Conservation (phyloP, 805 yeast species). For the Ogataea populi-albae region DNA sequence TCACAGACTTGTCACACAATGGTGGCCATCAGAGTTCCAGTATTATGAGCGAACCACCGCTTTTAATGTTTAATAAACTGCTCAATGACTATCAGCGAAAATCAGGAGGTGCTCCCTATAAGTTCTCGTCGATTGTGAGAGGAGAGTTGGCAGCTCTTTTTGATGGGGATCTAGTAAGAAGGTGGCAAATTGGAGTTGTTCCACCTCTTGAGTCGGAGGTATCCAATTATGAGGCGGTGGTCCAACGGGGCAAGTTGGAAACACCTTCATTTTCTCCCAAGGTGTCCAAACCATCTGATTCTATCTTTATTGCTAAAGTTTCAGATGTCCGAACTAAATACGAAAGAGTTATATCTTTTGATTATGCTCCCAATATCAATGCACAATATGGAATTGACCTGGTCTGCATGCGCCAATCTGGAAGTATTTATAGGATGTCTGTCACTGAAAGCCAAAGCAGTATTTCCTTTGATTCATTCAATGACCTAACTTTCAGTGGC, state of each 20-base stretch:
- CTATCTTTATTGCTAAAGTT: conserved; percentile 72
- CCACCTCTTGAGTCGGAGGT: conserved; percentile 36
- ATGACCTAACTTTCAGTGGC: conserved; percentile 61
- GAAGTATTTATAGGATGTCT: conserved; percentile 78
- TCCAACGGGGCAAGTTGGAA: conserved; percentile 19
- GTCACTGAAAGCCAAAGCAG: conserved; percentile 64
- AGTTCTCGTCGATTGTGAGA: conserved; percentile 60
- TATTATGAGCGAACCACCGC: conserved; percentile 47
- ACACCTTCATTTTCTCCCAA: conserved; percentile 9
- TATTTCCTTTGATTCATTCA: conserved; percentile 62
- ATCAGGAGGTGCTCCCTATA: conserved; percentile 59
- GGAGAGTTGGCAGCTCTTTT: conserved; percentile 80
- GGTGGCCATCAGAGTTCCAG: conserved; percentile 13
- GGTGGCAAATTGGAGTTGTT: conserved; percentile 73
- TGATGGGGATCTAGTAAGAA: conserved; percentile 70
- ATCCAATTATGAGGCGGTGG: conserved; percentile 20
- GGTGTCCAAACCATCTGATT: conserved; percentile 38
- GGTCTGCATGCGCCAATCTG: conserved; percentile 88
- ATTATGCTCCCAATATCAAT: conserved; percentile 59
- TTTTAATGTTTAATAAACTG: conserved; percentile 57
- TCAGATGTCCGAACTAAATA: conserved; percentile 70
- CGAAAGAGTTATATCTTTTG: conserved; percentile 83
- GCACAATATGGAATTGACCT: conserved; percentile 58
- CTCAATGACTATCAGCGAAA: conserved; percentile 58
- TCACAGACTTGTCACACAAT: conserved; percentile 29